These are phyloP conservation scores for Zalaria sp. DNA, from an alignment of 2,329 filamentous ascomycete genomes.

Conservation along the genomic window DNA sequence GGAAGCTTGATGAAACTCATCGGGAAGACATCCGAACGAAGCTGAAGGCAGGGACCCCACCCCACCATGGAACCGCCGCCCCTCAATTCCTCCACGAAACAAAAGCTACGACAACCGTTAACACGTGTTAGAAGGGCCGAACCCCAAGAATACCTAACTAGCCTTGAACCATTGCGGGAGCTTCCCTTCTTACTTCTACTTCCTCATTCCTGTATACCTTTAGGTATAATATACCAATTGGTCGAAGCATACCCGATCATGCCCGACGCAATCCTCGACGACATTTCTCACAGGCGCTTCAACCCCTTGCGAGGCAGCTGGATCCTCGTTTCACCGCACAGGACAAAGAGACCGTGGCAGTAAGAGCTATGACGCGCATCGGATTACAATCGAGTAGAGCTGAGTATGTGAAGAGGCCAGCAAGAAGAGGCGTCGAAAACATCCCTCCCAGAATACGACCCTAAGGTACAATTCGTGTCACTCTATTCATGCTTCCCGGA, in stretches of 20 bases:
- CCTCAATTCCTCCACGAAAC: too few species aligned
- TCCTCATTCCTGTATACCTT: too few species aligned
- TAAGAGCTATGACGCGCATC: slow-evolving; percentile 26
- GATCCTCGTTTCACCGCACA: slow-evolving; percentile 88
- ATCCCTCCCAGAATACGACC: slow-evolving; percentile 63
- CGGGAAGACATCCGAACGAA: too few species aligned
- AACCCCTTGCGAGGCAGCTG: slow-evolving; percentile 84
- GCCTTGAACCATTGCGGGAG: too few species aligned
- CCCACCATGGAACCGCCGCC: too few species aligned
- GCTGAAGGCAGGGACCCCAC: too few species aligned
- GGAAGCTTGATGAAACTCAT: too few species aligned
- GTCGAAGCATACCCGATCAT: slow-evolving; percentile 13
- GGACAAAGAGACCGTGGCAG: slow-evolving; percentile 97
- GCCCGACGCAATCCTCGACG: slow-evolving; percentile 52
- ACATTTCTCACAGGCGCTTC: slow-evolving; percentile 91
- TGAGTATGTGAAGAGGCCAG: slow-evolving; percentile 23
- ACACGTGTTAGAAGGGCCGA: too few species aligned
- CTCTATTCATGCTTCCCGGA: neutral
- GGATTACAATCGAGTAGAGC: neutral
- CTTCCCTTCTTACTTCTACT: too few species aligned
- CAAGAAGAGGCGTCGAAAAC: slow-evolving; percentile 33
- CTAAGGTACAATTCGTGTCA: slow-evolving; percentile 29
- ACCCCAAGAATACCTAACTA: too few species aligned
- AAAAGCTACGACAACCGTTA: too few species aligned
- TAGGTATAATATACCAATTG: too few species aligned